These are phyloP conservation scores for Aspergillus piperis DNA, from an alignment of 2,329 filamentous ascomycete genomes.

Conservation along the genomic window DNA sequence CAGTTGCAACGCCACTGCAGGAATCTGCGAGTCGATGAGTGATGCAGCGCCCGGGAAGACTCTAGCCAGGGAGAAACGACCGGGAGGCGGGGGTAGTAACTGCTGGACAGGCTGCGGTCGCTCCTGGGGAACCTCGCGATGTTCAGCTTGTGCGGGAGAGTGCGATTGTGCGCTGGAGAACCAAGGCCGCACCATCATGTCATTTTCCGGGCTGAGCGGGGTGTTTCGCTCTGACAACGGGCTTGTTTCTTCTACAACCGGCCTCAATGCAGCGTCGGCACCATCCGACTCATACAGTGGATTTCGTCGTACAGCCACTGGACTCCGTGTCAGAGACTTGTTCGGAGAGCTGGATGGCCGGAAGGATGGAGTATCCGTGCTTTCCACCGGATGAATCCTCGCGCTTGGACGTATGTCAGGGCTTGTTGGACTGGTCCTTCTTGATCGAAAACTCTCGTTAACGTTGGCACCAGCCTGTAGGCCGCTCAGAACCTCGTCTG, in stretches of 20 bases:
- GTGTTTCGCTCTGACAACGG: slow-evolving; percentile 17
- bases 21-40: slow-evolving; percentile 32
- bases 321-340: slow-evolving; percentile 26
- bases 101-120: slow-evolving; percentile 31
- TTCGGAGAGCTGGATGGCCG: slow-evolving; percentile 31
- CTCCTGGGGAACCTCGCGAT: slow-evolving; percentile 18
- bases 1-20: slow-evolving; percentile 53
- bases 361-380: slow-evolving; percentile 30
- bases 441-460: slow-evolving; percentile 48
- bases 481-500: slow-evolving; percentile 77
- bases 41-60: slow-evolving; percentile 22
- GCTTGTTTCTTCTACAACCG: slow-evolving; percentile 18
- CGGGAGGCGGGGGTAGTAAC: slow-evolving; percentile 47
- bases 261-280: slow-evolving; percentile 15
- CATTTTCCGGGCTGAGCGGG: slow-evolving; percentile 31
- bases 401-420: slow-evolving; percentile 35
- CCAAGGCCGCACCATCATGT: slow-evolving; percentile 36
- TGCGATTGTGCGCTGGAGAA: slow-evolving; percentile 29
- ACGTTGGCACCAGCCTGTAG: slow-evolving; percentile 67
- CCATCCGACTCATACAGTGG: slow-evolving; percentile 30
- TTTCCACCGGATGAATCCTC: slow-evolving; percentile 45
- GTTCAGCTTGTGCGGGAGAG: slow-evolving; percentile 24
- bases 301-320: slow-evolving; percentile 27
- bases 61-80: slow-evolving; percentile 26
- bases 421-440: slow-evolving; percentile 32